Percentiles rank a stretch among this genome's conserved stretches.
Conservation (phyloP, 2,329 filamentous ascomycete genomes). For the Aureobasidium mangrovei region DNA sequence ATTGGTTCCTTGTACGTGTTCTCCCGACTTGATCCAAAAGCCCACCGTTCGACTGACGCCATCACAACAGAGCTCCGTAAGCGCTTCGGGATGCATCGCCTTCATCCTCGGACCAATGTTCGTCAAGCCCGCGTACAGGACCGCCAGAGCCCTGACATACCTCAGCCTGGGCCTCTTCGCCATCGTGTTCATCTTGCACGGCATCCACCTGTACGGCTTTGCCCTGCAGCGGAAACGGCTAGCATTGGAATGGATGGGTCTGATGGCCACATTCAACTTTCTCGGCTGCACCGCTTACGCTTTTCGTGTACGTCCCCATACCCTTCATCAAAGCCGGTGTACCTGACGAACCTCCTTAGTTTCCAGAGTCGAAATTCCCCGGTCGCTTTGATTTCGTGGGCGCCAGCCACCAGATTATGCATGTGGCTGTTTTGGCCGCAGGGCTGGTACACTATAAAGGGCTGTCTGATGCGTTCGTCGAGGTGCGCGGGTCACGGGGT, state of each 20-base stretch:
- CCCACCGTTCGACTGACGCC: background rate
- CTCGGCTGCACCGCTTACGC: conserved; percentile 16
- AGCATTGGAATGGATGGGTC: conserved; percentile 17
- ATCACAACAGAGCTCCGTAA: conserved; percentile 10
- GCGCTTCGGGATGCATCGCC: conserved; percentile 15
- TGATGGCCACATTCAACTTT: conserved; percentile 16
- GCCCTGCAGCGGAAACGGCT: conserved; percentile 13
- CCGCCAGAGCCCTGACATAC: conserved; percentile 16
- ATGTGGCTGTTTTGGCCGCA: conserved; percentile 17
- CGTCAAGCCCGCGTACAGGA: conserved; percentile 13
- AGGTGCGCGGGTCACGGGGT: background rate
- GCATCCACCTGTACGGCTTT: conserved; percentile 17
- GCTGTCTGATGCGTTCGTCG: conserved; percentile 10
- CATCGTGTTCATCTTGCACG: conserved; percentile 16
- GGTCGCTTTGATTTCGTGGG: conserved; percentile 17
- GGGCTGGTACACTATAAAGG: conserved; percentile 17
- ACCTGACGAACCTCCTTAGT: background rate
- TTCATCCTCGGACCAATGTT: conserved; percentile 17
- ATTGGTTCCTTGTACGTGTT: conserved; percentile 16
- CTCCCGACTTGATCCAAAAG: background rate
- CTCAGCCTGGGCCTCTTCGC: conserved; percentile 16
- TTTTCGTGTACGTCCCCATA: conserved; percentile 11
- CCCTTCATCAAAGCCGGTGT: background rate
- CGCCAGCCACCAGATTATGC: conserved; percentile 19
- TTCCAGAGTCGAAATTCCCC: conserved; percentile 16